Conservation (phyloP, 352 stramenopile genomes). For the Lagenidium giganteum region DNA sequence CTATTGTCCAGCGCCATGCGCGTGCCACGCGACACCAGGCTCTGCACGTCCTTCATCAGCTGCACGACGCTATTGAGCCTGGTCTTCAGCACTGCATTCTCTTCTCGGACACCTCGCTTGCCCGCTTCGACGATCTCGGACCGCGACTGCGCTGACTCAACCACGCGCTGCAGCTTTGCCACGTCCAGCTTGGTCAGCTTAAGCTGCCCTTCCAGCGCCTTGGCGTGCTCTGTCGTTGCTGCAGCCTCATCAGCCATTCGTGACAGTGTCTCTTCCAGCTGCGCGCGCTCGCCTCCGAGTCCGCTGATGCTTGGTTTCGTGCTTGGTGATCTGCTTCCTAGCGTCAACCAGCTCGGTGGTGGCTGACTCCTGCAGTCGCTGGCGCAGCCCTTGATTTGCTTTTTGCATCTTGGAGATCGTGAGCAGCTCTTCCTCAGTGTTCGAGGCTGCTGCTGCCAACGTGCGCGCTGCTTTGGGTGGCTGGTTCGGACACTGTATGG, state of each 20-base stretch:
- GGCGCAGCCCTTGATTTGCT: conserved; percentile 9
- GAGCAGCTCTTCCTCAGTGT: background rate
- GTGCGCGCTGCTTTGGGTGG: background rate
- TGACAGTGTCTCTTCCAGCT: conserved; percentile 7
- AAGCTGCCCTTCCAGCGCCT: conserved; percentile 4
- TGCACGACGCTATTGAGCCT: background rate
- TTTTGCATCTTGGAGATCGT: conserved; percentile 5
- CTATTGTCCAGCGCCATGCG: conserved; percentile 1
- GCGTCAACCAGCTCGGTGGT: background rate
- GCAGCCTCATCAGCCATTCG: background rate
- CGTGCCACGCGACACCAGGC: background rate
- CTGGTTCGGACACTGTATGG: background rate
- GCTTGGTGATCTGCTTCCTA: background rate
- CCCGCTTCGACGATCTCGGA: conserved; percentile 12
- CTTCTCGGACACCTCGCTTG: conserved; percentile 13
- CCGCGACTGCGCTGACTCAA: conserved; percentile 13
- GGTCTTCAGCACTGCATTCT: conserved; percentile 8
- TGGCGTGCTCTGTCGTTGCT: conserved; percentile 1
- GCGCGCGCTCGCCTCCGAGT: background rate
- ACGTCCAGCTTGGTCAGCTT: conserved; percentile 2
- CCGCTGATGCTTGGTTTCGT: conserved; percentile 7
- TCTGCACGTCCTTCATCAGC: conserved; percentile 1
- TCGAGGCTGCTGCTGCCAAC: background rate
- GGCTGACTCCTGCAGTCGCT: conserved; percentile 4
- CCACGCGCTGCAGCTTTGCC: conserved; percentile 1